Percentiles rank a stretch among this genome's conserved stretches.
phyloP scores from a whole-genome alignment of 345 rosid species.

The Erysimum cheiranthoides region DNA sequence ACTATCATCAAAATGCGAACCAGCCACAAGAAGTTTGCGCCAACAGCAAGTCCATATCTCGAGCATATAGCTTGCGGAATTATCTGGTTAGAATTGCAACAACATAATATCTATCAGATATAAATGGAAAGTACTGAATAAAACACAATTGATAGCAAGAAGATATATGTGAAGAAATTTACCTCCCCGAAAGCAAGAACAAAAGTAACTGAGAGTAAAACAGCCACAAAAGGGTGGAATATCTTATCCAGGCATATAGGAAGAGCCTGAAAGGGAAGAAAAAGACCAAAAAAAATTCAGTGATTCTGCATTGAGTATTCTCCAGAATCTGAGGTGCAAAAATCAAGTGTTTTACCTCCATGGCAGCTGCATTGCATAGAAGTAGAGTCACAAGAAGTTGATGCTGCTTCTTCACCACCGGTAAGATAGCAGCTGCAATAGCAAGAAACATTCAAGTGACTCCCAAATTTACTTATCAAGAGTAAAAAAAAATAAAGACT shows the following conservation, averaged over 20 bases:
- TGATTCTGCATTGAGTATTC: background rate
- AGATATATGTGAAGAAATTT: slow-evolving; percentile 11
- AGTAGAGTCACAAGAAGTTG: slow-evolving; percentile 84
- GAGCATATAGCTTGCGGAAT: slow-evolving; percentile 89
- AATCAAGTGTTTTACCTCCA: slow-evolving; percentile 60
- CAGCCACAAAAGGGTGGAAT: slow-evolving; percentile 83
- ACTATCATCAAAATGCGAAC: slow-evolving; percentile 73
- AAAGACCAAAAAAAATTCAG: background rate
- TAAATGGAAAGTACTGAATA: background rate
- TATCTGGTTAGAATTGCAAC: slow-evolving; percentile 46
- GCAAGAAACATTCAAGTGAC: slow-evolving; percentile 8
- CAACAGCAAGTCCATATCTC: slow-evolving; percentile 79
- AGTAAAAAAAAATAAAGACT: slow-evolving; percentile 2
- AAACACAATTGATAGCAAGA: slow-evolving; percentile 7
- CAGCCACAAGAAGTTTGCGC: slow-evolving; percentile 76
- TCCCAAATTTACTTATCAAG: background rate
- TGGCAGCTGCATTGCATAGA: slow-evolving; percentile 80
- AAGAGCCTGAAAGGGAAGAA: slow-evolving; percentile 63
- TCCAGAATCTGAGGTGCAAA: background rate
- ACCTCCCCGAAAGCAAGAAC: slow-evolving; percentile 90
- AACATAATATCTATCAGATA: background rate
- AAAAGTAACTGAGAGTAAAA: slow-evolving; percentile 79
- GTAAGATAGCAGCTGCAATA: slow-evolving; percentile 66
- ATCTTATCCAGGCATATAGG: slow-evolving; percentile 78
- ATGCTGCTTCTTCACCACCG: slow-evolving; percentile 82